These are phyloP conservation scores for Ascocoryne sarcoides DNA, from an alignment of 2,329 filamentous ascomycete species.

Conservation along the genomic window DNA sequence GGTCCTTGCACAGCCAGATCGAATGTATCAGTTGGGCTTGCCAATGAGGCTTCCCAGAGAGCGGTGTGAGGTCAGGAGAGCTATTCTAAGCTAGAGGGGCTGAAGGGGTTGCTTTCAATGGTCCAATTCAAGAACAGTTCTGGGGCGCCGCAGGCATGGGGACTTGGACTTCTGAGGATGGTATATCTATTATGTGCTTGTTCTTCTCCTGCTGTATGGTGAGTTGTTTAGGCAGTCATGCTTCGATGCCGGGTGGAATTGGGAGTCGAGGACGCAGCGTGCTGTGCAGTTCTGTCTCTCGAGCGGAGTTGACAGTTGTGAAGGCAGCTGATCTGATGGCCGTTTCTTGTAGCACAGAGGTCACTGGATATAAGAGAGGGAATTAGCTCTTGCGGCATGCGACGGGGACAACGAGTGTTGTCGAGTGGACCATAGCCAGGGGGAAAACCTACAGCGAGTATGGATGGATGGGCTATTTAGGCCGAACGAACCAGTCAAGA, in stretches of 20 bases:
- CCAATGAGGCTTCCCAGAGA: conserved; percentile 22
- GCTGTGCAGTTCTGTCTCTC: no score
- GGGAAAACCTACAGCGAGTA: conserved; percentile 18
- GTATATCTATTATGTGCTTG: conserved; percentile 16
- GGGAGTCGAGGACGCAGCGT: conserved; percentile 11
- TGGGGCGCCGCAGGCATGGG: conserved; percentile 13
- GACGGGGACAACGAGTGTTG: conserved; percentile 15
- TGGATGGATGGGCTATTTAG: conserved; percentile 11
- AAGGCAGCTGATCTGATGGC: conserved; percentile 12
- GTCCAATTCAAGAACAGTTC: conserved; percentile 18
- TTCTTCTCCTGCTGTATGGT: conserved; percentile 16
- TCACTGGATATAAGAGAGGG: conserved; percentile 16
- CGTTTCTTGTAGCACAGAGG: conserved; percentile 9
- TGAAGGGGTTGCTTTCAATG: conserved; percentile 9
- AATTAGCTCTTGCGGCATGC: conserved; percentile 16
- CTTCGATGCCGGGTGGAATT: conserved; percentile 10
- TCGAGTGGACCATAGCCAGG: conserved; percentile 5
- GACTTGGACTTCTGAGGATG: no score
- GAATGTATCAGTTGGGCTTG: conserved; percentile 22
- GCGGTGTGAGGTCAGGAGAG: conserved; percentile 18
- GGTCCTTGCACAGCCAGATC: conserved; percentile 35
- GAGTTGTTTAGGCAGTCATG: conserved; percentile 24
- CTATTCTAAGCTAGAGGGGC: conserved; percentile 19
- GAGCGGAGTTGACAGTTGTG: no score
- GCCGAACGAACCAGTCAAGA: conserved; percentile 22